Percentiles rank a stretch among this genome's conserved stretches.
Conservation (phyloP, 306 rosid species). For the Calophaca sinica region DNA sequence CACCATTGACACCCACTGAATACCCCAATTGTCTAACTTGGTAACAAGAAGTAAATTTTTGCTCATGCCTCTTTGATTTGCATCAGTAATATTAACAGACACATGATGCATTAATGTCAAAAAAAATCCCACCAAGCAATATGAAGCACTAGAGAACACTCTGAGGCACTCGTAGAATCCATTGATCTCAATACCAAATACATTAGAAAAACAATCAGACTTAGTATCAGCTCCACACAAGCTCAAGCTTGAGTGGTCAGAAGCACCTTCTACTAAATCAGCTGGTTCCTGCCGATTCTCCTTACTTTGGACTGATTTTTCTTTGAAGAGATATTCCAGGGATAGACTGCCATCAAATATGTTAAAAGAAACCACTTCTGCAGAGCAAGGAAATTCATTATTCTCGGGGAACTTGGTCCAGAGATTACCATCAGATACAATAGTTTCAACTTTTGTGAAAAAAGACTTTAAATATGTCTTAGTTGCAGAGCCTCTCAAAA, state of each 20-base stretch:
- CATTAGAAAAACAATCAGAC: conserved; percentile 60
- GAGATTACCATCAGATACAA: conserved; percentile 58
- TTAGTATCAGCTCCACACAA: conserved; percentile 45
- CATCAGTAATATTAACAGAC: conserved; percentile 51
- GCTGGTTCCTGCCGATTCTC: conserved; percentile 54
- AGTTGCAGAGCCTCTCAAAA: conserved; percentile 49
- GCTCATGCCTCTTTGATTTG: conserved; percentile 49
- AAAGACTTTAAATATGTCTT: conserved; percentile 78
- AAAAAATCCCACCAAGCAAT: conserved; percentile 70
- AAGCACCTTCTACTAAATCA: conserved; percentile 45
- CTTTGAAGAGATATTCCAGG: conserved; percentile 51
- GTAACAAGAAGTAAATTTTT: conserved; percentile 76
- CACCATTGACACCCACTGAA: conserved; percentile 79
- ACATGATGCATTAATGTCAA: conserved; percentile 55
- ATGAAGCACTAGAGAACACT: conserved; percentile 83
- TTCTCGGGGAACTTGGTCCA: conserved; percentile 76
- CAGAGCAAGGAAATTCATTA: conserved; percentile 69
- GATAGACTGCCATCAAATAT: conserved; percentile 66
- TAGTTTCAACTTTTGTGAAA: conserved; percentile 65
- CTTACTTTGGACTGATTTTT: conserved; percentile 46
- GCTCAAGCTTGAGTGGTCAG: conserved; percentile 48
- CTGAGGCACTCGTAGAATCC: conserved; percentile 68
- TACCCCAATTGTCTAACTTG: conserved; percentile 65
- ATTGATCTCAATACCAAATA: conserved; percentile 65
- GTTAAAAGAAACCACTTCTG: conserved; percentile 82